Base-by-base conservation (phyloP, 805 yeast species). In the Saccharomycopsis fibuligera region DNA sequence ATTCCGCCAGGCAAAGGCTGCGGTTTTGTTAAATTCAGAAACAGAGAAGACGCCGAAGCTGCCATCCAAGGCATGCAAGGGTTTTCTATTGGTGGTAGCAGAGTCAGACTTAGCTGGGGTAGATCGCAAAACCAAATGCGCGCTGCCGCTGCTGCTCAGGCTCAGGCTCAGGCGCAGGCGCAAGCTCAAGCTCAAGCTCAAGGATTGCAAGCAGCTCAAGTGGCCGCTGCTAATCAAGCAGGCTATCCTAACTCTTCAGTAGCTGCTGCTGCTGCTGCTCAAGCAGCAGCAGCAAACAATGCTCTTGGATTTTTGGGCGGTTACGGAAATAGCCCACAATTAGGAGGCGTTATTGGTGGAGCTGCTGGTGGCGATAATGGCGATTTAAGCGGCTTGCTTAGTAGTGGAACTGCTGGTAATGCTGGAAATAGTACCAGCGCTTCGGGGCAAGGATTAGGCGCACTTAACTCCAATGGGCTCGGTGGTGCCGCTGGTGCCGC, bases 51-150 rank as follows among this genome's bases (percentile, higher is more conserved):
- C 57, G 93, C 93, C 1, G 87, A 83, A 62, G 80, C 78, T 36
- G 88, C 95, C 5, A 83, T 85, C 47, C 75, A 78, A 36, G 81
- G 83, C 3, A 79, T 85, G 85, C 88, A 85, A 63, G 95, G 95
- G 1, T 84, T 78, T 60, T 69, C 79, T 22, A 78, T 85, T 52
- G 83, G 82, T n/a, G 90, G 89, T 2, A 75, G 80, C 46, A 72
- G 90, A 51, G 79, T 85, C 22, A 67, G 90, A 54, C 66, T 85
- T 44, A 77, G 86, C 44, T 85, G 93, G 93, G 91, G 91, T 41
- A 71, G 85, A 58, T 72, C 72, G 10, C 65, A 61, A 29, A 44
- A 40, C 44, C 63, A 59, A 41, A 57, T 55, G 48, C 58, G 59
- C n/a, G 30, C 9, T n/a, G 37, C 37, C 6, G 17, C 9, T 6